Percentiles rank a stretch among this genome's conserved stretches.
These are phyloP conservation scores for Prunus armeniaca DNA, from an alignment of 306 rosid genomes.

Conservation along the genomic window DNA sequence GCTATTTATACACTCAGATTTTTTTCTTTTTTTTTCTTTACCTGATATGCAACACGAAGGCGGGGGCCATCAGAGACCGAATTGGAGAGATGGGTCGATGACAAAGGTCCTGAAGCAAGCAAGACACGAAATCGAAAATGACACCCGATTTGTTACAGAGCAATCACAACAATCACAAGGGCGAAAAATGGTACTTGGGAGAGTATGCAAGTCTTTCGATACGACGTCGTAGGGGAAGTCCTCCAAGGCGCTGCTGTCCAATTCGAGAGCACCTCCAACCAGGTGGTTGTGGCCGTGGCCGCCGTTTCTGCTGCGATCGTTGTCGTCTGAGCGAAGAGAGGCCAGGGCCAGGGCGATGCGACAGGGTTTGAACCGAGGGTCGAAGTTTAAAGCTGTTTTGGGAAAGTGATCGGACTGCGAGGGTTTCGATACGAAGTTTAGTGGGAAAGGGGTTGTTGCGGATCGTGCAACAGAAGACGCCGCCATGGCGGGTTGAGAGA, in stretches of 20 bases:
- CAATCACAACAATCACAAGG: background rate
- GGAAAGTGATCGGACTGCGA: conserved; percentile 13
- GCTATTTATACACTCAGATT: background rate
- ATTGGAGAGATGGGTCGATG: conserved; percentile 46
- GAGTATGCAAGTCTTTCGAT: conserved; percentile 49
- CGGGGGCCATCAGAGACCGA: conserved; percentile 59
- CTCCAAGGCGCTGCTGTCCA: conserved; percentile 21
- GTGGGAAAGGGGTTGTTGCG: conserved; percentile 1
- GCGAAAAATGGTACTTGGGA: conserved; percentile 46
- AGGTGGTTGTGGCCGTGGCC: background rate
- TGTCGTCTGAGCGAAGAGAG: conserved; percentile 26
- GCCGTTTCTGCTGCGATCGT: background rate
- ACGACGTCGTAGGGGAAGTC: conserved; percentile 36
- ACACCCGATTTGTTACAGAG: background rate
- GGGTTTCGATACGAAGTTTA: background rate
- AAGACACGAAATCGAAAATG: conserved; percentile 3
- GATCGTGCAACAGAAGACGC: conserved; percentile 26
- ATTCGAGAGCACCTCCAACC: conserved; percentile 31
- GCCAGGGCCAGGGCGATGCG: conserved; percentile 31
- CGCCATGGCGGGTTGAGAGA: conserved; percentile 23
- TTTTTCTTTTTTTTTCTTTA: background rate
- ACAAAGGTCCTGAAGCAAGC: conserved; percentile 59
- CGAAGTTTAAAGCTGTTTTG: background rate
- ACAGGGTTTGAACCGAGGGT: conserved; percentile 29
- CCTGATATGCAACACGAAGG: conserved; percentile 95